Base-by-base conservation (phyloP, 495 filamentous ascomycete genomes). In the Haplographium delicatum region DNA sequence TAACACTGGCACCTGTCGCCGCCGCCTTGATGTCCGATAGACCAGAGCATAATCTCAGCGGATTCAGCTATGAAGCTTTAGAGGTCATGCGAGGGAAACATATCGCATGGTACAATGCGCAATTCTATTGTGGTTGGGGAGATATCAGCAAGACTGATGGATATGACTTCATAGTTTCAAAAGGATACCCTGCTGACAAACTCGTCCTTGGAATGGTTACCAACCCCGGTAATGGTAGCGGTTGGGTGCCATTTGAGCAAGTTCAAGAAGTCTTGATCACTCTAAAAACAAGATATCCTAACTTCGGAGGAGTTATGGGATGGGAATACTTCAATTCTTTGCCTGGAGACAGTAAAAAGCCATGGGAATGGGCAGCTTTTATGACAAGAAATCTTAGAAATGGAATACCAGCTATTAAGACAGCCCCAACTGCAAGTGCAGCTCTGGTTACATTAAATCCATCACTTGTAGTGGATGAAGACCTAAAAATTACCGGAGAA, bases 111-210 rank as follows among this genome's bases (percentile, higher is more conserved):
- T 93, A 93, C 58, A 93, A 93, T 52, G 68, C 80, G 11, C 89
- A 93, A 61, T 93, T 93, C 60, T 94, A 94, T 60, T 86, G 83
- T 57, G 85, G 85, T 1, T 94, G 85, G 76, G 89, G 88, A 11
- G 71, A 71, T 23, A 70, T 86, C 20, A 71, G 71, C 10, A 73
- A 72, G 54, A 74, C 81, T 0, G 58, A 66, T n/a, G 73, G 76
- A 62, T 89, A 83, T 56, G 79, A 86, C 42, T 62, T 69, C 31
- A 80, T 88, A 44, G 64, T 91, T n/a, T 52, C 68, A 3, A 64
- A 68, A 25, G 84, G 85, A 4, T 90, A 80, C 79, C 67, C 72
- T 2, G 71, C 85, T 1, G 65, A 74, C 8, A 83, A 85, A 58
- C 65, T 93, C 10, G 82, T 91, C 1, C 68, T 83, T 33, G 88